phyloP scores from a whole-genome alignment of 768 basidiomycete genomes.

The Macrocybe gigantea region DNA sequence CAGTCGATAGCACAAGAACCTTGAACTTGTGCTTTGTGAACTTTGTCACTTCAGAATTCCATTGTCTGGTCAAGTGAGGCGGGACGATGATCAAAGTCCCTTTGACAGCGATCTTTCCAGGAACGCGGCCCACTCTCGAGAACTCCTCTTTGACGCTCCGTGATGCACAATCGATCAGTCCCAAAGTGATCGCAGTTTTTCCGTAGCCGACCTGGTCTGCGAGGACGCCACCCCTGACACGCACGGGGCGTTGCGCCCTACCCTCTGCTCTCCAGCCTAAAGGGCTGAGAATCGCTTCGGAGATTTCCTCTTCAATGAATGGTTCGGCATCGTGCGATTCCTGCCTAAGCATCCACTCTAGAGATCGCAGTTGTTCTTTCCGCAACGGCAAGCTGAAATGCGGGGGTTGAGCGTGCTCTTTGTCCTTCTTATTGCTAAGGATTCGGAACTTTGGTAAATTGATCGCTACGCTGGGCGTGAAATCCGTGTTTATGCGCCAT shows the following conservation, averaged over 20 bases:
- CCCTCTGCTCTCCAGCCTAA: constrained; percentile 95
- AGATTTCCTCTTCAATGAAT: constrained; percentile 92
- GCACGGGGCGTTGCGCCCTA: constrained; percentile 71
- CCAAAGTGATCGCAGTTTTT: constrained; percentile 93
- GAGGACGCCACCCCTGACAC: constrained; percentile 82
- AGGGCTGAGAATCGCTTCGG: constrained; percentile 81
- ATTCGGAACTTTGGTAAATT: constrained; percentile 63
- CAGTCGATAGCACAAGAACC: constrained; percentile 62
- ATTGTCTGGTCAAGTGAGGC: constrained; percentile 85
- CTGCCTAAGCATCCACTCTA: constrained; percentile 88
- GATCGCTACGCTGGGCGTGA: constrained; percentile 55
- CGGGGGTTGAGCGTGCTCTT: constrained; percentile 69
- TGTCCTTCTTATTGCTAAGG: constrained; percentile 69
- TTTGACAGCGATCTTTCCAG: constrained; percentile 71
- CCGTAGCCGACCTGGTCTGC: constrained; percentile 97
- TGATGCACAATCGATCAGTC: constrained; percentile 71
- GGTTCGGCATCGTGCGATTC: constrained; percentile 60
- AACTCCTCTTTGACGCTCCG: constrained; percentile 56
- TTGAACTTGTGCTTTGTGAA: constrained; percentile 62
- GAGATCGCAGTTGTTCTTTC: constrained; percentile 82
- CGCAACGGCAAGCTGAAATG: constrained; percentile 72
- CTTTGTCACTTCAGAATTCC: constrained; percentile 81
- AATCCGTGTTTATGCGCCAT: constrained; percentile 82
- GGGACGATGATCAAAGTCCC: constrained; percentile 85
- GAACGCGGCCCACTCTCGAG: constrained; percentile 35